Evolutionary conservation across 2,329 filamentous ascomycete genomes (phyloP).

Genomic region (Venturia carpophila): DNA sequence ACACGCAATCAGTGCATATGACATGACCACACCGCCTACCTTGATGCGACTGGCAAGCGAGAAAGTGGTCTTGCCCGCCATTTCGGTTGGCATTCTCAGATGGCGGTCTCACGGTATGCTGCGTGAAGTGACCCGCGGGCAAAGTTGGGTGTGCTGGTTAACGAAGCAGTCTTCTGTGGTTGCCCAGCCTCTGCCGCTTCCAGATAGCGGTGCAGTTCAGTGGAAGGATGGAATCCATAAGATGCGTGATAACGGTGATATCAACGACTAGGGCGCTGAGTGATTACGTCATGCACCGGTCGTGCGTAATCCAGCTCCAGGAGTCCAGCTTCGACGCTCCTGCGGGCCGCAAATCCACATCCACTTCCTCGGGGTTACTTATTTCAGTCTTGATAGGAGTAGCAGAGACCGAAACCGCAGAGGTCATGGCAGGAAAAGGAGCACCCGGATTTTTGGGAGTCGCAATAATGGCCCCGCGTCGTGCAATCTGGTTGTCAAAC

Average conservation of each 20-base stretch:
- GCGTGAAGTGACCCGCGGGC: background rate
- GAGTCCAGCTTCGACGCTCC: background rate
- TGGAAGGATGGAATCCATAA: background rate
- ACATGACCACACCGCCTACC: slow-evolving; percentile 24
- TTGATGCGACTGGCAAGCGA: slow-evolving; percentile 39
- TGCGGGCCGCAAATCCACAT: background rate
- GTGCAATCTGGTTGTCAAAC: slow-evolving; percentile 4
- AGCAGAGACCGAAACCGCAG: background rate
- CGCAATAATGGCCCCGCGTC: background rate
- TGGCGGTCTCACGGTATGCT: slow-evolving; percentile 19
- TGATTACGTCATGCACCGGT: background rate
- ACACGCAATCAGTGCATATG: background rate
- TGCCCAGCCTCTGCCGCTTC: background rate
- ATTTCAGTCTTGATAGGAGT: background rate
- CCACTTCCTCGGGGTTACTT: background rate
- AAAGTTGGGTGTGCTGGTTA: background rate
- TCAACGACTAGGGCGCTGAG: too few relatives aligned
- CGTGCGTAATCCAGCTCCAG: background rate
- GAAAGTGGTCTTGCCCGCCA: slow-evolving; percentile 29
- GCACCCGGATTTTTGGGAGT: background rate
- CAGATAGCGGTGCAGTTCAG: background rate
- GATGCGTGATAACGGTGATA: background rate
- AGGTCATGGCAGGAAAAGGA: background rate
- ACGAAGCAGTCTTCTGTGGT: background rate
- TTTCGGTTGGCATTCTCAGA: slow-evolving; percentile 21